Evolutionary conservation across 352 stramenopile genomes (phyloP).

Genomic region (Phytophthora cryptogea): DNA sequence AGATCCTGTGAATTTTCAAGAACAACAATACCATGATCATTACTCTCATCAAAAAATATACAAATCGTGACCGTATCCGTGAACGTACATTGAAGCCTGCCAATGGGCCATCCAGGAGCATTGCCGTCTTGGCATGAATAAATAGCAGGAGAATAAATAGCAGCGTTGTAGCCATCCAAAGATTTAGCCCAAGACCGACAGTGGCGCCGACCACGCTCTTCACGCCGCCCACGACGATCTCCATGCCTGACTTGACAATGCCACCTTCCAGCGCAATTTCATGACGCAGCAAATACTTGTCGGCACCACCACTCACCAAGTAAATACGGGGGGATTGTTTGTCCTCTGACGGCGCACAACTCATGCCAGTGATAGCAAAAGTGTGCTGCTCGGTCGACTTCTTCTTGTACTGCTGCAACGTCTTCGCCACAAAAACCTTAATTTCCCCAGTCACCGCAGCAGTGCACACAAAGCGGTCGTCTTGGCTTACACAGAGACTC

Average conservation of each 20-base stretch:
- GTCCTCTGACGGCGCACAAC: conserved; percentile 48
- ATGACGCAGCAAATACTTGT: conserved; percentile 78
- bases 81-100: conserved; percentile 57
- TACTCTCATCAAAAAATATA: not conserved
- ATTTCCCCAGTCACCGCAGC: conserved; percentile 78
- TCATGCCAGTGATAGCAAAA: conserved; percentile 87
- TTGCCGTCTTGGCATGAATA: conserved; percentile 67
- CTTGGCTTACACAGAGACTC: conserved; percentile 76
- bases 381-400: conserved; percentile 63
- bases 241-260: conserved; percentile 47
- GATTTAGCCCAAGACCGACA: conserved; percentile 53
- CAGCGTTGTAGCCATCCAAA: conserved; percentile 51
- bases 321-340: conserved; percentile 45
- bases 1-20: conserved; percentile 43
- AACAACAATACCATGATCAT: conserved; percentile 6
- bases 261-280: conserved; percentile 61
- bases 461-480: conserved; percentile 73
- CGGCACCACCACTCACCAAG: conserved; percentile 72
- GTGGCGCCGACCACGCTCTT: conserved; percentile 32
- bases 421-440: conserved; percentile 56
- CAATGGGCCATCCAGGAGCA: conserved; percentile 54
- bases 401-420: conserved; percentile 58
- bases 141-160: conserved; percentile 80
- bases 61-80: not conserved
- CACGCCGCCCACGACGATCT: conserved; percentile 39